A percentile compares a stretch with the other conserved stretches of the same genome.
These are phyloP conservation scores for Hortiboletus flavorubellus DNA, from an alignment of 768 basidiomycete species.

Conservation along the genomic window DNA sequence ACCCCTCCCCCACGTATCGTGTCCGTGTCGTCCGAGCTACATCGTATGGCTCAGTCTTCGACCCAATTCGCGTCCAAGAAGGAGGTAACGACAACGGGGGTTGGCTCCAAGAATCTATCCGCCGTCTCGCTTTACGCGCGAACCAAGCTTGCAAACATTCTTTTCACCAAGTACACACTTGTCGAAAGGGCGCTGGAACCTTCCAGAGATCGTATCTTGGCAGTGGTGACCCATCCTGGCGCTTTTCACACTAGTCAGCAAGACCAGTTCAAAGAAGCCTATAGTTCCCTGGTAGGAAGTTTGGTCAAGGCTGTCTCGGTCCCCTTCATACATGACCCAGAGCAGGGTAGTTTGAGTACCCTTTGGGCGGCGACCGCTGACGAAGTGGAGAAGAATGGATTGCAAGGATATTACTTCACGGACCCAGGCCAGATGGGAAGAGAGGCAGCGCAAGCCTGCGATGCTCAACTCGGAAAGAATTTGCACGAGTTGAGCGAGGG, in stretches of 20 bases:
- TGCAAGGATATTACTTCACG: constrained; percentile 27
- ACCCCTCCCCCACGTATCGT: neutral
- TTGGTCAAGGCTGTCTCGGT: constrained; percentile 19
- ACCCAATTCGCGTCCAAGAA: neutral
- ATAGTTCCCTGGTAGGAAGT: neutral
- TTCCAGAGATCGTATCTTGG: neutral
- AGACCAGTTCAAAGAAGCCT: constrained; percentile 1
- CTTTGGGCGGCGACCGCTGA: constrained; percentile 32
- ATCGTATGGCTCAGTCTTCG: neutral
- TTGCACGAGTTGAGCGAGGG: constrained; percentile 33
- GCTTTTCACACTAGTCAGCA: neutral
- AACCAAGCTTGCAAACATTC: constrained; percentile 1
- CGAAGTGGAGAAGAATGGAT: constrained; percentile 9
- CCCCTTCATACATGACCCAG: constrained; percentile 29
- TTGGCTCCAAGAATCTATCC: neutral
- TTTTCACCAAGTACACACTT: neutral
- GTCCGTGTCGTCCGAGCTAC: constrained; percentile 3
- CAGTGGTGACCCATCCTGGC: neutral
- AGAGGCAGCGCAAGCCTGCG: constrained; percentile 21
- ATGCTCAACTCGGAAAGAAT: constrained; percentile 25
- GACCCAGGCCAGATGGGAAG: constrained; percentile 7
- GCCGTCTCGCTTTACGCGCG: constrained; percentile 5
- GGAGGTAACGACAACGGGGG: neutral
- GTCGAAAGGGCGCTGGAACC: neutral
- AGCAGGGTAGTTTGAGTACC: constrained; percentile 25